phyloP scores from a whole-genome alignment of 2,329 filamentous ascomycete genomes.

The Neofusicoccum parvum region DNA sequence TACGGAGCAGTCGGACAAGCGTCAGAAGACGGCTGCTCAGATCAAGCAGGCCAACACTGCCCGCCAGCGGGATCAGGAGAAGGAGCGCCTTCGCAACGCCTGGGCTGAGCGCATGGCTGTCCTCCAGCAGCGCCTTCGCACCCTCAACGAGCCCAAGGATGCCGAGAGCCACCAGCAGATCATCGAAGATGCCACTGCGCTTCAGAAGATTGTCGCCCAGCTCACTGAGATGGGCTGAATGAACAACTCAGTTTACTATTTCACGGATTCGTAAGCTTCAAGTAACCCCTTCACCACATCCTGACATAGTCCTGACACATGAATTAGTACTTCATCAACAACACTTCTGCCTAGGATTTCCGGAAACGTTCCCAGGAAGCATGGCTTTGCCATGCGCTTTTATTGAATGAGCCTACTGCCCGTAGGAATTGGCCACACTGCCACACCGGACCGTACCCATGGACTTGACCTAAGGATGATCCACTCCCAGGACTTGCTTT shows the following conservation, averaged over 20 bases:
- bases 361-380: slow-evolving; percentile 13
- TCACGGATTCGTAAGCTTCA: slow-evolving; percentile 16
- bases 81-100: slow-evolving; percentile 33
- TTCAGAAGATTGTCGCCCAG: slow-evolving; percentile 38
- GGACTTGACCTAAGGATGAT: slow-evolving; percentile 11
- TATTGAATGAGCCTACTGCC: slow-evolving; percentile 12
- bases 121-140: slow-evolving; percentile 36
- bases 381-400: slow-evolving; percentile 19
- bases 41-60: slow-evolving; percentile 33
- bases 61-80: slow-evolving; percentile 31
- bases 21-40: slow-evolving; percentile 35
- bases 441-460: slow-evolving; percentile 4
- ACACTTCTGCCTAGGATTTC: slow-evolving; percentile 10
- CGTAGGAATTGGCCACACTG: slow-evolving; percentile 15
- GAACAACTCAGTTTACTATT: slow-evolving; percentile 8
- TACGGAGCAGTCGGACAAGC: slow-evolving; percentile 37
- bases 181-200: slow-evolving; percentile 36
- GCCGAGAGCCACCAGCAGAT: slow-evolving; percentile 37
- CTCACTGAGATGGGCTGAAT: slow-evolving; percentile 39
- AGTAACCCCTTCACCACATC: background rate
- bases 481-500: slow-evolving; percentile 3
- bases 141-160: slow-evolving; percentile 37
- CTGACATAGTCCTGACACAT: background rate
- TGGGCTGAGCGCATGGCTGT: slow-evolving; percentile 39
- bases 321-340: background rate